Evolutionary conservation across 495 filamentous ascomycete species (phyloP).

Genomic region (Sordaria brevicollis): DNA sequence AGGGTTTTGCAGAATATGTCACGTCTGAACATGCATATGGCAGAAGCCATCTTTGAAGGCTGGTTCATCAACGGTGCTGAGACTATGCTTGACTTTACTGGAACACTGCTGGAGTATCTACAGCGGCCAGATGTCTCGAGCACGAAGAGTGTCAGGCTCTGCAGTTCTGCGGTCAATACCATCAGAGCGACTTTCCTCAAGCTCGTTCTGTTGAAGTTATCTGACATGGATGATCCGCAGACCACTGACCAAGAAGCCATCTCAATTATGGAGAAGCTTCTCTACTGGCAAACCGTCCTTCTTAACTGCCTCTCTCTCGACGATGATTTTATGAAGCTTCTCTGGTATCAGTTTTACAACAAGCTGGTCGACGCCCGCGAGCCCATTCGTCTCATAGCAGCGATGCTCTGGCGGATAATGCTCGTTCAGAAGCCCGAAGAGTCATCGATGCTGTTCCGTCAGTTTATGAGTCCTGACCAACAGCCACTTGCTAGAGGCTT

Average conservation of each 20-base stretch:
- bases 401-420: conserved; percentile 78
- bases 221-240: conserved; percentile 62
- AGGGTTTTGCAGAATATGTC: conserved; percentile 77
- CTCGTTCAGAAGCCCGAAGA: conserved; percentile 91
- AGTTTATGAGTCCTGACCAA: conserved; percentile 59
- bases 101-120: conserved; percentile 73
- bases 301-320: conserved; percentile 67
- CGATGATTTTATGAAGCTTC: conserved; percentile 62
- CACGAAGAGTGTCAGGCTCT: conserved; percentile 79
- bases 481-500: conserved; percentile 66
- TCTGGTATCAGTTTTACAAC: conserved; percentile 85
- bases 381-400: conserved; percentile 63
- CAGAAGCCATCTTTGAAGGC: conserved; percentile 87
- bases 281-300: conserved; percentile 91
- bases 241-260: conserved; percentile 47
- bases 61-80: conserved; percentile 87
- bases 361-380: conserved; percentile 58
- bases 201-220: conserved; percentile 68
- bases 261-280: conserved; percentile 66
- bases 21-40: conserved; percentile 66
- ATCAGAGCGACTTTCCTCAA: conserved; percentile 68
- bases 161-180: conserved; percentile 62
- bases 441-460: conserved; percentile 56
- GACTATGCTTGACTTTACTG: conserved; percentile 76
- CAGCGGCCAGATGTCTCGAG: conserved; percentile 73